Base-by-base conservation (phyloP, 2,329 filamentous ascomycete species). In the Alternaria novae-zelandiae region DNA sequence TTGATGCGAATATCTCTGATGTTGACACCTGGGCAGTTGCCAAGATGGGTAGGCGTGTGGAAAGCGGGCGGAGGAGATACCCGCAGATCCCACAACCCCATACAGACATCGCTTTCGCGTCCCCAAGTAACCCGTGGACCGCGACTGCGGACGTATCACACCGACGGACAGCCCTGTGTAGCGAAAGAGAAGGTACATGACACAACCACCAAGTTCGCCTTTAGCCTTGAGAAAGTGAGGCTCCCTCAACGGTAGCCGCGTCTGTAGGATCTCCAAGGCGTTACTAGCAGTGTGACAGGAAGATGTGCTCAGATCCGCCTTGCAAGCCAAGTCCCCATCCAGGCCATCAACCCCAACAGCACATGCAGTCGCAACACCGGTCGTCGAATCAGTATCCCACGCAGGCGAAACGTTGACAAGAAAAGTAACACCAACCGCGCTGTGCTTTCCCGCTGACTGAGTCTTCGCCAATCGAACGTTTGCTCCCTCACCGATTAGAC, bases 381-480 rank as follows among this genome's bases (percentile, higher is more conserved):
- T 54, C 32, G 46, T 59, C 55, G 63, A 65, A 65, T 63, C 55
- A 41, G 36, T 20, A 54, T 59, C 21, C 30, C 57, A 25, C 25
- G 23, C 36, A 26, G 12, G 25, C 54, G 36, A 50, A 55, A 54
- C 46, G 56, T 51, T 59, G 54, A 23, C 49, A 46, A 26, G 17
- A 57, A 56, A 63, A 51, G 60, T 57, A 55, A 46, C 57, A 61
- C 51, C 26, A 54, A 53, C 41, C 43, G 36, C 51, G 59, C 54
- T 45, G 61, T 55, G 43, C 20, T 49, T 26, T 49, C 47, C 47
- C 32, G 49, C 46, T 49, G 45, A 30, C 44, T 44, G 17, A 30
- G 26, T 53, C 57, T 53, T 66, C 55, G 54, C 57, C 64, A 63
- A 62, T 66, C 60, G 54, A 30, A 53, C 63, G 59, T 43, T 47